Conservation (phyloP, 2,329 filamentous ascomycete species). For the Colletotrichum sp. region DNA sequence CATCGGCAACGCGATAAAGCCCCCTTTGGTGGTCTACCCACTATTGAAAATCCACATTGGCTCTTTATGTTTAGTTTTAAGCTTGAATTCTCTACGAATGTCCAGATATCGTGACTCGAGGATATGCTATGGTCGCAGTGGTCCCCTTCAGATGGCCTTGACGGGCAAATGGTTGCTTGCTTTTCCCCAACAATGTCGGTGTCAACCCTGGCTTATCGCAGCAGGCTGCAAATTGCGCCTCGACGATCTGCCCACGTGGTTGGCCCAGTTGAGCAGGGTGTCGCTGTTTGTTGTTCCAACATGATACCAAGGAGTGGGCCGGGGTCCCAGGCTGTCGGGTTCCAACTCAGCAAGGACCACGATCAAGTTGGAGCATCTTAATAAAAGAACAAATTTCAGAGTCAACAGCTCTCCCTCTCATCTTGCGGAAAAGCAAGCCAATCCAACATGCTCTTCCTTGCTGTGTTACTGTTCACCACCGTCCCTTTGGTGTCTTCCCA, state of each 20-base stretch:
- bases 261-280: not conserved
- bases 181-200: not conserved
- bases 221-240: not conserved
- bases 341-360: not conserved
- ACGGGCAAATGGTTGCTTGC: not conserved
- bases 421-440: not conserved
- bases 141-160: not conserved
- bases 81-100: not conserved
- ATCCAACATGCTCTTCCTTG: not conserved
- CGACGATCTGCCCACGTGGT: not conserved
- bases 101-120: not conserved
- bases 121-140: not conserved
- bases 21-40: not conserved
- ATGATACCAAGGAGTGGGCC: not conserved
- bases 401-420: not conserved
- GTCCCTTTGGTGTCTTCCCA: not conserved
- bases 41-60: not conserved
- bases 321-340: not conserved
- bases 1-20: not conserved
- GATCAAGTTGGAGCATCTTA: not conserved
- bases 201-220: not conserved
- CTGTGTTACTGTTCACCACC: not conserved
- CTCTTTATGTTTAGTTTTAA: not conserved
- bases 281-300: not conserved
- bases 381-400: not conserved